Base-by-base conservation (phyloP, 306 rosid species). In the Hippophae gyantsensis region DNA sequence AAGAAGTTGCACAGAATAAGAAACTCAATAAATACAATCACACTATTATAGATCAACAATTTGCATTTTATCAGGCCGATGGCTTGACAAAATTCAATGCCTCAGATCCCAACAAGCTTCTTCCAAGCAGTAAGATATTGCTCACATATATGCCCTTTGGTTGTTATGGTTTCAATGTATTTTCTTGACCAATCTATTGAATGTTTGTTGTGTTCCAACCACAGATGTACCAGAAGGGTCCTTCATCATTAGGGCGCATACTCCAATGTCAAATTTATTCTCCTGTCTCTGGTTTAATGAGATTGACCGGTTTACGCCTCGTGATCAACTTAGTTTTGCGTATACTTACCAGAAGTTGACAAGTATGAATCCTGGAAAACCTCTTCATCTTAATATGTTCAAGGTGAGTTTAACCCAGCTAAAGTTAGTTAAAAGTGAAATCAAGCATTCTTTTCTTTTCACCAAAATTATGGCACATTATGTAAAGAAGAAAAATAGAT, bases 271-370 rank as follows among this genome's bases (percentile, higher is more conserved):
- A 55, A 92, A 92, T 73, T 78, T 92, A 71, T 88, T 92, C 77
- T 85, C 92, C 26, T 92, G 99, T 74, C 93, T 92, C 58, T 92
- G 99, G 99, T 92, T 85, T 82, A 87, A 92, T 61, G 96, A 85
- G 74, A 85, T 92, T 48, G 96, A 85, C 12, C 84, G 86, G 43
- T 92, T 92, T 74, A 92, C 99, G 54, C 95, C 99, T 57, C 95
- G 99, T 66, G 99, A 92, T 75, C 99, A 92, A 81, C 90, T 92
- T 52, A 92, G 99, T 75, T 88, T 88, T 43, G 90, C 99, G 4
- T 80, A 87, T 66, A 92, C 96, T 42, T 85, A 78, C 62, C 98
- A 87, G 75, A 92, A 92, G 83, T 79, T 92, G 80, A 83, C 74
- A 76, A 87, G 89, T 86, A 87, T 72, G 92, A 92, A 92, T 74